Conservation (phyloP, 202 grass and related monocot genomes). For the Cymbopogon flexuosus region DNA sequence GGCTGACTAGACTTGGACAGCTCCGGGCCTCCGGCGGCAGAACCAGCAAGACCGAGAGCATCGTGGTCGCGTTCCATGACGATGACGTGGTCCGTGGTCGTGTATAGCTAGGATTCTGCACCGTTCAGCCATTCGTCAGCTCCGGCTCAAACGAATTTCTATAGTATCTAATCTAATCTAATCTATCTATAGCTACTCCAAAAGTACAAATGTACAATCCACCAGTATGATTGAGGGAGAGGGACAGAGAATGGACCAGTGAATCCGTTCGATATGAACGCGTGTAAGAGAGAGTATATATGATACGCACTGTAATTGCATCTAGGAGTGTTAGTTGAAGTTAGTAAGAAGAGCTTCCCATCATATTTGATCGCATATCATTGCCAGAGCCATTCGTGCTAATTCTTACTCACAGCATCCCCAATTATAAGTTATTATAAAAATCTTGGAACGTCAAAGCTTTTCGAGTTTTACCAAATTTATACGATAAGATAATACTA, state of each 20-base stretch:
- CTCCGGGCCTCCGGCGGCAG: not conserved
- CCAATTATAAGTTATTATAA: too few relatives aligned
- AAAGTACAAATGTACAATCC: not conserved
- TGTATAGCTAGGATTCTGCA: not conserved
- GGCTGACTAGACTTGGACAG: not conserved
- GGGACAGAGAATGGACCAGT: not conserved
- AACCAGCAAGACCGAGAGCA: not conserved
- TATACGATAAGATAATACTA: too few relatives aligned
- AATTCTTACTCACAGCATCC: too few relatives aligned
- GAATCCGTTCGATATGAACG: not conserved
- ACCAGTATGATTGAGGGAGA: not conserved
- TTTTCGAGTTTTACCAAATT: too few relatives aligned
- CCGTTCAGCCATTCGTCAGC: conserved; percentile 4
- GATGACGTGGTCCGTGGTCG: not conserved
- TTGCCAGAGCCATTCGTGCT: too few relatives aligned
- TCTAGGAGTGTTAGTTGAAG: too few relatives aligned
- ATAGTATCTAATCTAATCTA: not conserved
- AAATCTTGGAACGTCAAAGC: too few relatives aligned
- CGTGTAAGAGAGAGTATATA: not conserved
- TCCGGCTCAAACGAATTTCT: not conserved
- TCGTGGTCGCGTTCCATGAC: not conserved
- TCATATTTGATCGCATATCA: too few relatives aligned
- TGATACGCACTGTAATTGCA: not conserved
- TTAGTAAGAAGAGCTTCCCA: too few relatives aligned
- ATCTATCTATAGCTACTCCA: not conserved